Evolutionary conservation across 352 stramenopile species (phyloP), one percentile per base, ranked within the genome.

Genomic region (Albugo candida): DNA sequence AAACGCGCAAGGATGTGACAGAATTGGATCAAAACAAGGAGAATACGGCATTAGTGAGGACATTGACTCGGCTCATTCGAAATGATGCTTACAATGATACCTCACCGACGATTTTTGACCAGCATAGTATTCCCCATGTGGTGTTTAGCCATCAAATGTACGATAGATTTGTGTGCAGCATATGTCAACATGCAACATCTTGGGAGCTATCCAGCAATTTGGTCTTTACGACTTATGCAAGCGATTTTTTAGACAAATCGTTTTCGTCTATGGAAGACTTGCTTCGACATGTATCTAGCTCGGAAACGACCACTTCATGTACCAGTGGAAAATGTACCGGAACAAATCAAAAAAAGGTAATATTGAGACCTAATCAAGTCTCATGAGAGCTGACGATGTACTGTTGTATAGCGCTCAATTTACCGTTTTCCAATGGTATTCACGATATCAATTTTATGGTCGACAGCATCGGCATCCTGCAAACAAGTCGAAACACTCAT

Each of bases 91-190:
- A 74, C 45, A 60, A 76, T 48, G 70, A 82, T 39, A 73, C 69
- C 16, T 61, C 70, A 2, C 61, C 73, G 39, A 70, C 73, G 5
- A 71, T 84, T 19, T 89, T 85, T 49, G 77, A 89, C 45, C 67
- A 81, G 41, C 83, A 89, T 56, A 85, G 71, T 51, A 89, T 89
- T 53, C 74, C 77, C 41, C 77, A 89, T 52, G 54, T 85, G 47
- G 77, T 89, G 47, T 89, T 89, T 51, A 83, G 66, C 41, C 74
- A 89, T 54, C 77, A 89, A 51, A 85, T 89, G 52, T 87, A 89
- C 61, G 74, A 86, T 51, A 63, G 77, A 40, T 83, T 82, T 54
- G 61, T 83, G 38, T 89, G 77, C 41, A 54, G 55, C 13, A 42
- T 49, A 31, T 89, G 77, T 51, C 72, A 70, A 34, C 60, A 80